Conservation (phyloP, 2,329 filamentous ascomycete species). For the Ilyonectria robusta region DNA sequence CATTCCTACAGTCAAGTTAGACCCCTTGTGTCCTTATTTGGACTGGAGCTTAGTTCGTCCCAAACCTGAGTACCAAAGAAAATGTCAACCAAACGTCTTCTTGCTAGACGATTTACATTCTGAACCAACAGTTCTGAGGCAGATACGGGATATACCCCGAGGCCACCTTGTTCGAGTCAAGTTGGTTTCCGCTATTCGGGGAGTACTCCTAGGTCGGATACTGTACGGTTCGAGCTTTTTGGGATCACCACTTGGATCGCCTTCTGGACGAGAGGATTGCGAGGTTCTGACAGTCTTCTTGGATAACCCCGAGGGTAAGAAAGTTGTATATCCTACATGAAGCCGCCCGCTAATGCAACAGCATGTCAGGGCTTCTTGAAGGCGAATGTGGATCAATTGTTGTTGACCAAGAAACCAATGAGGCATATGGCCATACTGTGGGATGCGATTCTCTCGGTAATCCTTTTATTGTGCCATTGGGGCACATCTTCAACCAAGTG, state of each 20-base stretch:
- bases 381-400: conserved; percentile 14
- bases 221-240: background rate
- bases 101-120: background rate
- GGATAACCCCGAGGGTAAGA: background rate
- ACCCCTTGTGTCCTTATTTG: background rate
- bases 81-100: background rate
- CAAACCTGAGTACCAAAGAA: background rate
- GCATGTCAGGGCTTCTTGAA: background rate
- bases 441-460: conserved; percentile 1
- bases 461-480: background rate
- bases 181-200: conserved; percentile 2
- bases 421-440: conserved; percentile 13
- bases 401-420: conserved; percentile 11
- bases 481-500: background rate
- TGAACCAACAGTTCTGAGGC: background rate
- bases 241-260: background rate
- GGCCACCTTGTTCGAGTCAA: background rate
- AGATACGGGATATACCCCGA: background rate
- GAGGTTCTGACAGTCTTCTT: background rate
- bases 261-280: background rate
- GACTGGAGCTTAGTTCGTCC: background rate
- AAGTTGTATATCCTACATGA: too few relatives aligned
- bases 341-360: background rate
- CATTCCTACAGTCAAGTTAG: background rate
- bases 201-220: background rate